phyloP scores from a whole-genome alignment of 768 basidiomycete genomes.

The Rhizopogon sp. region DNA sequence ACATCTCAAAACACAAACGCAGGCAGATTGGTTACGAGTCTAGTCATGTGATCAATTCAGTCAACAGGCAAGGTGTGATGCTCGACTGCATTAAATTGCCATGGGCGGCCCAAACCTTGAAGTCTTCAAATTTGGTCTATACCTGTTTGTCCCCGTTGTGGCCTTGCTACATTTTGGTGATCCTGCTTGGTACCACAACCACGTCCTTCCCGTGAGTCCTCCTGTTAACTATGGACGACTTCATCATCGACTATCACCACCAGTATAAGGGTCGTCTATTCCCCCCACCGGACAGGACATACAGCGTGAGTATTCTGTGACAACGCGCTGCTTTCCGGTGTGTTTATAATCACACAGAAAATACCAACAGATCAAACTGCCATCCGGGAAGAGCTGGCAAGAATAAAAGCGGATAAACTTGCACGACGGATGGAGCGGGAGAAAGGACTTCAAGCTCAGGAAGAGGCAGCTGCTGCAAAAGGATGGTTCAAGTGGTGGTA shows the following conservation, averaged over 20 bases:
- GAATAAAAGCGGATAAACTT: constrained; percentile 62
- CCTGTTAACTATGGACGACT: not conserved
- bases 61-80: no score
- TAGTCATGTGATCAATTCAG: no score
- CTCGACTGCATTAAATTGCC: not conserved
- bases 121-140: constrained; percentile 85
- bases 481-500: constrained; percentile 24
- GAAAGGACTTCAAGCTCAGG: constrained; percentile 28
- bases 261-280: constrained; percentile 75
- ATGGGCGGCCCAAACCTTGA: constrained; percentile 83
- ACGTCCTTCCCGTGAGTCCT: constrained; percentile 67
- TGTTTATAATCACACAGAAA: constrained; percentile 30
- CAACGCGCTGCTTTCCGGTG: not conserved
- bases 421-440: constrained; percentile 39
- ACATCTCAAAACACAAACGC: no score
- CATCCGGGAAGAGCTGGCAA: constrained; percentile 64
- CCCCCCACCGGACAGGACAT: constrained; percentile 53
- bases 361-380: constrained; percentile 64
- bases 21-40: no score
- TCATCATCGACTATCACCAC: not conserved
- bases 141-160: constrained; percentile 79
- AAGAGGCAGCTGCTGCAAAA: constrained; percentile 11
- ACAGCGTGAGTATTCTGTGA: constrained; percentile 34
- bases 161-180: constrained; percentile 85
- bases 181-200: constrained; percentile 76